Evolutionary conservation across 257 asterid species (phyloP).

Genomic region (Solanum bukasovii): DNA sequence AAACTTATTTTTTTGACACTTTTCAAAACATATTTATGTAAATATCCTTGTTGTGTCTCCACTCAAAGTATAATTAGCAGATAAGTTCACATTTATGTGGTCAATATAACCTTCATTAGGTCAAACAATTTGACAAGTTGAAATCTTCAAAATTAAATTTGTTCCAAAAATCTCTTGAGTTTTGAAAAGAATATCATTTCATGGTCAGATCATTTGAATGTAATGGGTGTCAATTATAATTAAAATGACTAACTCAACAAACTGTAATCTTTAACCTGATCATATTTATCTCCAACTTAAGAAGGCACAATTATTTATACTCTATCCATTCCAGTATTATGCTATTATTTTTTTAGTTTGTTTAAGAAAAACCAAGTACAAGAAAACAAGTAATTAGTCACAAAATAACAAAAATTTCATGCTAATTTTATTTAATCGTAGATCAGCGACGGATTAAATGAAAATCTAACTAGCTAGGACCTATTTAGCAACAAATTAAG

Average conservation of each 20-base stretch:
- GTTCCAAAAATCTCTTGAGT: background rate
- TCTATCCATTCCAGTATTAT: background rate
- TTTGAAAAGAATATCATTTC: background rate
- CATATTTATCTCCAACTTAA: background rate
- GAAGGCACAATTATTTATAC: background rate
- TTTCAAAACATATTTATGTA: background rate
- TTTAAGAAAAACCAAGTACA: background rate
- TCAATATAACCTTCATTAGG: background rate
- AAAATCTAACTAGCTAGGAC: background rate
- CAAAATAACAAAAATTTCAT: too few species aligned
- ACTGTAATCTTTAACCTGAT: background rate
- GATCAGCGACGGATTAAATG: background rate
- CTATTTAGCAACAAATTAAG: background rate
- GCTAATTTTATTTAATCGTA: too few species aligned
- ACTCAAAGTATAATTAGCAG: background rate
- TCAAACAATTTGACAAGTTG: background rate
- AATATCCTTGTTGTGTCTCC: background rate
- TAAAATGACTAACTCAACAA: background rate
- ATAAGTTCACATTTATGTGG: background rate
- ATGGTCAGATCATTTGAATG: background rate
- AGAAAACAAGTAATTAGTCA: background rate
- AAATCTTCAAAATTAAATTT: background rate
- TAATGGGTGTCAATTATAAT: background rate
- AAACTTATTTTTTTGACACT: background rate
- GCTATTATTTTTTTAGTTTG: background rate